A percentile compares a stretch with the other conserved stretches of the same genome.
These are phyloP conservation scores for Yamadazyma mexicana DNA, from an alignment of 1,139 yeast genomes.

Conservation along the genomic window DNA sequence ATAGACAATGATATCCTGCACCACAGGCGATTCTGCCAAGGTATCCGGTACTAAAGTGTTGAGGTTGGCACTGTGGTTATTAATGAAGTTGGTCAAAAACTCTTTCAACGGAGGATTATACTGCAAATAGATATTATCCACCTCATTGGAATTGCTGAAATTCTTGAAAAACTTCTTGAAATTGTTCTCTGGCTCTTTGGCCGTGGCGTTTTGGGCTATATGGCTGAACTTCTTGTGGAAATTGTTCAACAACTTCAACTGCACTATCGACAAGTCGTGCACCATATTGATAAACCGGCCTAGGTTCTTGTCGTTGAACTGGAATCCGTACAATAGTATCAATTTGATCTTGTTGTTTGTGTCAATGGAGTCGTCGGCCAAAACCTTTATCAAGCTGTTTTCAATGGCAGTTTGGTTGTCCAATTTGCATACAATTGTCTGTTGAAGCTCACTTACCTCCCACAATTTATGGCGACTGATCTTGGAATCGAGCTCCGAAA, in stretches of 20 bases:
- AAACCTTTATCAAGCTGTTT: slow-evolving; percentile 24
- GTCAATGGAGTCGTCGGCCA: slow-evolving; percentile 26
- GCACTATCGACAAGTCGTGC: slow-evolving; percentile 36
- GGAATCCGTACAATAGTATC: slow-evolving; percentile 68
- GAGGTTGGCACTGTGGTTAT: slow-evolving; percentile 12
- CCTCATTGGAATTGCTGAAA: slow-evolving; percentile 24
- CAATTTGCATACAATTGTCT: slow-evolving; percentile 68
- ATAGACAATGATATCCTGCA: slow-evolving; percentile 79
- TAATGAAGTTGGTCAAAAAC: slow-evolving; percentile 26
- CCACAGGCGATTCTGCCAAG: slow-evolving; percentile 24
- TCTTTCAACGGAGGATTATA: slow-evolving; percentile 74
- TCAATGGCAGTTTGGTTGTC: slow-evolving; percentile 34
- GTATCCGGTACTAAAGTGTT: slow-evolving; percentile 17
- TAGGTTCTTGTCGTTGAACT: slow-evolving; percentile 44
- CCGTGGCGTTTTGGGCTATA: slow-evolving; percentile 6
- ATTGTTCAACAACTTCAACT: slow-evolving; percentile 31
- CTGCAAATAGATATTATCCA: slow-evolving; percentile 57
- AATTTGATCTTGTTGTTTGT: slow-evolving; percentile 44
- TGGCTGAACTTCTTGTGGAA: slow-evolving; percentile 22
- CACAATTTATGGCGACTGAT: slow-evolving; percentile 63
- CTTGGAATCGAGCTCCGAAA: slow-evolving; percentile 78
- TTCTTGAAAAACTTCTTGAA: slow-evolving; percentile 28
- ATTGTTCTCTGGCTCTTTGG: slow-evolving; percentile 21
- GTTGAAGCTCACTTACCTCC: slow-evolving; percentile 90
- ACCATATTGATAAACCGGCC: slow-evolving; percentile 27